Evolutionary conservation across 73 alveolate genomes (phyloP).

Genomic region (Paramecium caudatum): DNA sequence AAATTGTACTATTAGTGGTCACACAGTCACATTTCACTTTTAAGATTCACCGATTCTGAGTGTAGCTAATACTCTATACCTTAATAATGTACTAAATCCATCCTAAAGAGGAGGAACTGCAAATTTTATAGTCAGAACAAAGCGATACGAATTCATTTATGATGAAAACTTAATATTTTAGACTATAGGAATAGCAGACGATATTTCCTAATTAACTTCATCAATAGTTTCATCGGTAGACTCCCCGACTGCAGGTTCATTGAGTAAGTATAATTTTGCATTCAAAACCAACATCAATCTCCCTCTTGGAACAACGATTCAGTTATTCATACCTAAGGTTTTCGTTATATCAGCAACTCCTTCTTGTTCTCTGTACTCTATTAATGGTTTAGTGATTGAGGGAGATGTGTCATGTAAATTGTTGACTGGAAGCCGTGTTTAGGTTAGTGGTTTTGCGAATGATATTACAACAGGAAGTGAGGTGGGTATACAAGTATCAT

Average conservation of each 20-base stretch:
- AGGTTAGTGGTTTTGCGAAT: slow-evolving; percentile 46
- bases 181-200: slow-evolving; percentile 72
- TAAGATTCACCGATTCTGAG: slow-evolving; percentile 52
- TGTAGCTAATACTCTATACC: slow-evolving; percentile 53
- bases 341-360: slow-evolving; percentile 65
- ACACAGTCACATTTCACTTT: slow-evolving; percentile 25
- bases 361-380: slow-evolving; percentile 68
- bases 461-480: slow-evolving; percentile 65
- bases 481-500: slow-evolving; percentile 66
- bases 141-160: slow-evolving; percentile 65
- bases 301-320: slow-evolving; percentile 59
- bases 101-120: slow-evolving; percentile 75
- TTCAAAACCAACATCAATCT: slow-evolving; percentile 70
- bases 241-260: slow-evolving; percentile 71
- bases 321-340: slow-evolving; percentile 70
- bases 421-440: slow-evolving; percentile 4
- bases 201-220: slow-evolving; percentile 56
- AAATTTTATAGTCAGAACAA: slow-evolving; percentile 70
- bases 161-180: slow-evolving; percentile 68
- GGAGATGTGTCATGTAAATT: slow-evolving; percentile 42
- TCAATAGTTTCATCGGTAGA: slow-evolving; percentile 47
- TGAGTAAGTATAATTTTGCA: slow-evolving; percentile 71
- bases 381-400: slow-evolving; percentile 59
- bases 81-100: slow-evolving; percentile 70
- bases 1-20: slow-evolving; percentile 29